Conservation (phyloP, 2,329 filamentous ascomycete species). For the Elsinoe fawcettii region DNA sequence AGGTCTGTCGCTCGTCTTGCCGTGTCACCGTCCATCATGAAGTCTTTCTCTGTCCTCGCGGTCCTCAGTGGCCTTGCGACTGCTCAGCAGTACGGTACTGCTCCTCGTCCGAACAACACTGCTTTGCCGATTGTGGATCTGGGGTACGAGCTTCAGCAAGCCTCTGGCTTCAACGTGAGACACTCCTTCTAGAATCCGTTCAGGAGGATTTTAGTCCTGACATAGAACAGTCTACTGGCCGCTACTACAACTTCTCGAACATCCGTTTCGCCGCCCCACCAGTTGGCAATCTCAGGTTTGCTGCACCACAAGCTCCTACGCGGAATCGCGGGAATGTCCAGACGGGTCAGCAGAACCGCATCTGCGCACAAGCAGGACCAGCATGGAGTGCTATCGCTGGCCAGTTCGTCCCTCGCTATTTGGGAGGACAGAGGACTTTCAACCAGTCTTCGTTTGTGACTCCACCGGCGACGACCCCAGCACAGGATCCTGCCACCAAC, state of each 20-base stretch:
- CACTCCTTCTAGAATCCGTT: neutral
- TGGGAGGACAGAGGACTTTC: constrained; percentile 21
- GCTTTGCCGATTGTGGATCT: constrained; percentile 44
- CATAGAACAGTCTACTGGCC: constrained; percentile 18
- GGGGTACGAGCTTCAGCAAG: constrained; percentile 47
- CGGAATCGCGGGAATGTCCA: constrained; percentile 40
- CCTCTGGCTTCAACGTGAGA: constrained; percentile 35
- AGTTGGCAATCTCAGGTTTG: constrained; percentile 25
- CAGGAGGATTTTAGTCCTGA: constrained; percentile 1
- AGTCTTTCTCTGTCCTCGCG: neutral
- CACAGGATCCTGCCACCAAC: constrained; percentile 26
- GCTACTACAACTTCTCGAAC: constrained; percentile 47
- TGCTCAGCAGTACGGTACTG: neutral
- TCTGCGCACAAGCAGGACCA: constrained; percentile 41
- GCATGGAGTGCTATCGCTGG: constrained; percentile 36
- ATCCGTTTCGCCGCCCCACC: constrained; percentile 51
- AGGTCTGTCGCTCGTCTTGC: neutral
- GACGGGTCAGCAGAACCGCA: constrained; percentile 35
- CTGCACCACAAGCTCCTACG: constrained; percentile 17
- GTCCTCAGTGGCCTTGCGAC: constrained; percentile 8
- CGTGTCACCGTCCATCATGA: constrained; percentile 6
- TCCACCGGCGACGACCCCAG: neutral
- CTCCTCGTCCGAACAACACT: neutral
- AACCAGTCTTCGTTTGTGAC: constrained; percentile 17
- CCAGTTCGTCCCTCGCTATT: constrained; percentile 31